These are phyloP conservation scores for Geotrichum restrictum DNA, from an alignment of 1,139 yeast genomes.

Conservation along the genomic window DNA sequence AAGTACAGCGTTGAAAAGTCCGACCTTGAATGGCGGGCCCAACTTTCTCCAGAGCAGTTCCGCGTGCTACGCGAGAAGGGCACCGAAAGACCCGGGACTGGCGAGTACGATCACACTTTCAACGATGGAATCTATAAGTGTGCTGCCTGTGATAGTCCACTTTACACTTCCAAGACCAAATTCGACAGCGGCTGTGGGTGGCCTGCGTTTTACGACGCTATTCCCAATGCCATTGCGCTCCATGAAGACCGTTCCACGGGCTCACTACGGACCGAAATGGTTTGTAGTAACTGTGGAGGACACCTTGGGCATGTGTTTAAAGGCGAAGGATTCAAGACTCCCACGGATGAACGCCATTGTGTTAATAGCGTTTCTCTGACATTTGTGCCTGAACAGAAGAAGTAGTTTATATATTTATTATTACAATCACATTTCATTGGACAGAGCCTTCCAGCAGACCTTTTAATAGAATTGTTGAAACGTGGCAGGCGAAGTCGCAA, in stretches of 20 bases:
- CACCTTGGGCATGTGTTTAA: slow-evolving; percentile 92
- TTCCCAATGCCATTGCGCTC: slow-evolving; percentile 70
- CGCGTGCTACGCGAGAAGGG: slow-evolving; percentile 71
- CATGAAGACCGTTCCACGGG: slow-evolving; percentile 63
- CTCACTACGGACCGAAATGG: slow-evolving; percentile 81
- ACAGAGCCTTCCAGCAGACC: too few relatives aligned
- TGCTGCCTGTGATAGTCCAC: slow-evolving; percentile 77
- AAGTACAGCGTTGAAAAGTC: slow-evolving; percentile 39
- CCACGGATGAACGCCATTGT: slow-evolving; percentile 92
- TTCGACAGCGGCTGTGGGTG: slow-evolving; percentile 93
- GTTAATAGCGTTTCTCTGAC: slow-evolving; percentile 82
- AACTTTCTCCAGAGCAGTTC: slow-evolving; percentile 72
- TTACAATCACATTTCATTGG: not conserved
- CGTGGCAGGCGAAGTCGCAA: too few relatives aligned
- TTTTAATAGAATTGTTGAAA: too few relatives aligned
- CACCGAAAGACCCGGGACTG: slow-evolving; percentile 80
- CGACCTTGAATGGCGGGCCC: slow-evolving; percentile 76
- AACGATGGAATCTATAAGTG: slow-evolving; percentile 67
- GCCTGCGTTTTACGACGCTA: slow-evolving; percentile 93
- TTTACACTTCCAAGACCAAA: slow-evolving; percentile 75
- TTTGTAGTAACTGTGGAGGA: slow-evolving; percentile 84
- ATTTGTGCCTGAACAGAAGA: slow-evolving; percentile 40
- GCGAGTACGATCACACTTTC: slow-evolving; percentile 57
- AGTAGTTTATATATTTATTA: not conserved
- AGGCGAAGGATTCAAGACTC: slow-evolving; percentile 89